A percentile compares a stretch with the other conserved stretches of the same genome.
Evolutionary conservation across 2,329 filamentous ascomycete genomes (phyloP).

Genomic region (Xylaria sp.): DNA sequence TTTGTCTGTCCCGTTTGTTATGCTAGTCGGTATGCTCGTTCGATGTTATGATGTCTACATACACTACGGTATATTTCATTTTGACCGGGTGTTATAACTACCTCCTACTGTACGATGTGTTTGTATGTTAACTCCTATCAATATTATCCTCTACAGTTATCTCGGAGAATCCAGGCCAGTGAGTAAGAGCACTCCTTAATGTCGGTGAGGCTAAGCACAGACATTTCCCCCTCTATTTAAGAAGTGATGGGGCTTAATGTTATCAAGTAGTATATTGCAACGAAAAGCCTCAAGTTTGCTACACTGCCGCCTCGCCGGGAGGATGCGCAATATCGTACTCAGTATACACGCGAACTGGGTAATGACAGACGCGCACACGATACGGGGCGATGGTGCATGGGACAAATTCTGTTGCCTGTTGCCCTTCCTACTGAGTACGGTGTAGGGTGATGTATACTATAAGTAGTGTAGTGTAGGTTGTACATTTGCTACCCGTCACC

Average conservation of each 20-base stretch:
- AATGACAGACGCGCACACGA: constrained; percentile 32
- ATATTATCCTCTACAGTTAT: background rate
- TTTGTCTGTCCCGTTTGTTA: constrained; percentile 16
- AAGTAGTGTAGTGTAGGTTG: background rate
- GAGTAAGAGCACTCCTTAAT: too few species aligned
- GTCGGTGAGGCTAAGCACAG: background rate
- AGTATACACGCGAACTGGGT: constrained; percentile 23
- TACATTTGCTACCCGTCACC: constrained; percentile 22
- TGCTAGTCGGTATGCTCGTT: background rate
- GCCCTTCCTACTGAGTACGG: background rate
- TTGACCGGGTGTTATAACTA: background rate
- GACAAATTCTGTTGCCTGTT: constrained; percentile 23
- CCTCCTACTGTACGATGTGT: background rate
- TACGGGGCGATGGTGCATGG: constrained; percentile 32
- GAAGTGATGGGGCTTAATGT: background rate
- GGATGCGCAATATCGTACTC: constrained; percentile 24
- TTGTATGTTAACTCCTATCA: background rate
- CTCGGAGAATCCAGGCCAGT: background rate
- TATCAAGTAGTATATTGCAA: background rate
- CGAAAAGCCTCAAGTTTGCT: constrained; percentile 12
- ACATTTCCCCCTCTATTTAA: too few species aligned
- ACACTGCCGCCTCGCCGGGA: constrained; percentile 11
- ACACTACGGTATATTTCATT: too few species aligned
- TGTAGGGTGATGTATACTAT: constrained; percentile 5
- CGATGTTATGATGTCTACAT: background rate